Base-by-base conservation (phyloP, 768 basidiomycete genomes). In the Amanita phalloides region DNA sequence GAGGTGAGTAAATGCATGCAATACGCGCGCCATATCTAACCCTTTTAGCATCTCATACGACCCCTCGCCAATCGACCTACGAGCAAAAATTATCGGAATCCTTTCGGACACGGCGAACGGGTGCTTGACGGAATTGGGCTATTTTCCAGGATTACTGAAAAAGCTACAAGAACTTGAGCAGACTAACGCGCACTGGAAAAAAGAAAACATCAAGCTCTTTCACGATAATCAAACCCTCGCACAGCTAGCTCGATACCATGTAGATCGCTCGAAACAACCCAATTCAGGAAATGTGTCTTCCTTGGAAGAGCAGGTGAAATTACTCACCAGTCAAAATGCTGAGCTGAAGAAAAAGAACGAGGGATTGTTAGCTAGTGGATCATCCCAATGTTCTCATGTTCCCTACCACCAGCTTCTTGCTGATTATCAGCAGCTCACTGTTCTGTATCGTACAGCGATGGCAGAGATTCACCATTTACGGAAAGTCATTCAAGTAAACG, bases 81-180 rank as follows among this genome's bases (percentile, higher is more conserved):
- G 73, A 33, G 55, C 59, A 5, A 67, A 64, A 55, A 58, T 77
- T 48, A 63, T 77, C 41, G 68, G 74, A 53, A 70, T 77, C 33
- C 62, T 79, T 14, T 57, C 76, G 0, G 57, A 48, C 10, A 75
- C 70, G 7, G 73, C 71, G 10, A 76, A 72, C 61, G 69, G 69
- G 10, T 77, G 71, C 56, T 64, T 75, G 21, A 57, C 65, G 3
- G 77, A 77, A 54, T 66, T 75, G 23, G 76, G 75, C 10, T 76
- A 76, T 59, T 66, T 65, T 55, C 70, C 75, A 17, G 66, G 69
- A 5, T 66, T 77, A 53, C 49, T 66, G 3, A 66, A 65, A 43
- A 71, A 62, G 32, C 45, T 78, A 30, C 63, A 63, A 28, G 61
- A 68, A 10, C 53, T 71, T 30, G 67, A 73, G 46, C 54, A 56